Base-by-base conservation (phyloP, 495 filamentous ascomycete genomes). In the Copromyces sp. region DNA sequence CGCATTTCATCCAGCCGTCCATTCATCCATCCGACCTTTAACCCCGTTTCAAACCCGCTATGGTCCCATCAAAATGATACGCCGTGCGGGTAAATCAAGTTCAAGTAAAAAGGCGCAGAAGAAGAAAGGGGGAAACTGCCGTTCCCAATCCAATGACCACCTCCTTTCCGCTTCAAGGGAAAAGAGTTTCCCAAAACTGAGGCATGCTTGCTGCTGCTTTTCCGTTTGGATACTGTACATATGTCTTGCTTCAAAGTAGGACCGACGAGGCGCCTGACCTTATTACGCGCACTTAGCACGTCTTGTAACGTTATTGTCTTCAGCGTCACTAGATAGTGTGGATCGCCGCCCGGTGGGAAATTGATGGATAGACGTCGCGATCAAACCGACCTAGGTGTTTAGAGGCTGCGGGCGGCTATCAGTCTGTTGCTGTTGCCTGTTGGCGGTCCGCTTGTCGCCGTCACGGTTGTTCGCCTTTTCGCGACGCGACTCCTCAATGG, bases 401-500 rank as follows among this genome's bases (percentile, higher is more conserved):
- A 44, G 24, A 16, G 37, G 68, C 39, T 70, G 16, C 61, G 53
- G 53, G 53, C 53, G 72, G 39, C 79, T 76, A 17, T 78, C 74
- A 0, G 44, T 70, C 53, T 73, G 74, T 72, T 79, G 77, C 42
- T 70, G 68, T 24, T 73, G 75, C 45, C 76, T 80, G 76, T 74
- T 80, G 6, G 73, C 73, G 38, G 78, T 68, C 74, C 85, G 83
- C 74, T 83, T 84, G 37, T 84, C 82, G 71, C 73, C 73, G 73
- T 85, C 78, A 70, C 82, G 83, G 41, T 85, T 82, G 39, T 85
- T 81, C 16, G 86, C 82, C 79, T 94, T 94, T 72, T 94, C 92
- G 69, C 93, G 91, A 73, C 92, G 91, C 70, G 91, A 90, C 78
- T 94, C 91, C 79, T 94, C 92, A 71, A 94, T 93, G 37, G 90